Evolutionary conservation across 805 yeast species (phyloP).

Genomic region (Saturnispora sanitii): DNA sequence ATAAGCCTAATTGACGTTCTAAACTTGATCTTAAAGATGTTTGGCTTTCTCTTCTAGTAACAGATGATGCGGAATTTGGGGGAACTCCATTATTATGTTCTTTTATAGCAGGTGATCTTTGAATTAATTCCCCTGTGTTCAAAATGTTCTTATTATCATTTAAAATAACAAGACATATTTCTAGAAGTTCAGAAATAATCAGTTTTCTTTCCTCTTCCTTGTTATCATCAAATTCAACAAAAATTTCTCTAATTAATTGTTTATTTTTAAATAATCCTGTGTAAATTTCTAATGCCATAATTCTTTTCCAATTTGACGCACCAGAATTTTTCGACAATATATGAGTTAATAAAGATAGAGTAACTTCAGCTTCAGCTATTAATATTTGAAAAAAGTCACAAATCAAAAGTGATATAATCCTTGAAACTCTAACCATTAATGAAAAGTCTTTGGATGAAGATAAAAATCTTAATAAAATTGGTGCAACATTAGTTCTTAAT

Average conservation of each 20-base stretch:
- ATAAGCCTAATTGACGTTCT: conserved; percentile 22
- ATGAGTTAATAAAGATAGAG: conserved; percentile 66
- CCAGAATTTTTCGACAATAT: conserved; percentile 49
- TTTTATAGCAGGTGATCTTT: conserved; percentile 17
- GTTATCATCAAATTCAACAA: conserved; percentile 49
- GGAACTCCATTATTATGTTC: not conserved
- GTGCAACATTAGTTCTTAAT: conserved; percentile 60
- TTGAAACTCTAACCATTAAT: conserved; percentile 60
- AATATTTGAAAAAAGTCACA: conserved; percentile 51
- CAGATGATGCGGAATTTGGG: conserved; percentile 6
- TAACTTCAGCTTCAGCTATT: conserved; percentile 72
- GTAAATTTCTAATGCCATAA: conserved; percentile 65
- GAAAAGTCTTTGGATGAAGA: conserved; percentile 53
- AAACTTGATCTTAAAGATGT: not conserved
- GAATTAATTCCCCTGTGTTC: conserved; percentile 27
- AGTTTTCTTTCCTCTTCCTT: conserved; percentile 43
- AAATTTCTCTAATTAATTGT: conserved; percentile 41
- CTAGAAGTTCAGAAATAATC: conserved; percentile 47
- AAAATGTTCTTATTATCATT: conserved; percentile 26
- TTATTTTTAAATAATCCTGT: conserved; percentile 51
- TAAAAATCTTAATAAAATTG: conserved; percentile 60
- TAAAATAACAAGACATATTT: conserved; percentile 31
- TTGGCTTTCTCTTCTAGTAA: conserved; percentile 1
- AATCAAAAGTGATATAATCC: conserved; percentile 57
- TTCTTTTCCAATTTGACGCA: conserved; percentile 61